A percentile compares a stretch with the other conserved stretches of the same genome.
These are phyloP conservation scores for Scutellaria barbata DNA, from an alignment of 257 asterid species.

Conservation along the genomic window DNA sequence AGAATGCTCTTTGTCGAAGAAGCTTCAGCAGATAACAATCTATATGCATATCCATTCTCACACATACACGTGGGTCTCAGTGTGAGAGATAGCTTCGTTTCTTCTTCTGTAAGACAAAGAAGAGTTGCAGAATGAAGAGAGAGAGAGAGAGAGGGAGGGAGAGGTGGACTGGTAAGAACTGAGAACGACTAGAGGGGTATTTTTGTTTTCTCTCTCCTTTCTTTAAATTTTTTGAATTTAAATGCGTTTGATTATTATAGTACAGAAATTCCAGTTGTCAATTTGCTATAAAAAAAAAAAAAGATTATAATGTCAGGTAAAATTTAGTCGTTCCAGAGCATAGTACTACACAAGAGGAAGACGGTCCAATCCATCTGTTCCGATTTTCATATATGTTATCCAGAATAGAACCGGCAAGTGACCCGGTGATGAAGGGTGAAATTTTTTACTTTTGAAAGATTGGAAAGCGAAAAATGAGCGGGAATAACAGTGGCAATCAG, in stretches of 20 bases:
- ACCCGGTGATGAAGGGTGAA: slow-evolving; percentile 27
- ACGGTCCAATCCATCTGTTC: not conserved
- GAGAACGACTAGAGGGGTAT: slow-evolving; percentile 41
- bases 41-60: slow-evolving; percentile 28
- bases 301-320: slow-evolving; percentile 27
- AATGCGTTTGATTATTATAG: slow-evolving; percentile 39
- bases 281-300: slow-evolving; percentile 14
- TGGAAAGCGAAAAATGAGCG: slow-evolving; percentile 48
- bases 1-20: slow-evolving; percentile 42
- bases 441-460: slow-evolving; percentile 41
- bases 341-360: not conserved
- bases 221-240: slow-evolving; percentile 39
- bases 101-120: slow-evolving; percentile 67
- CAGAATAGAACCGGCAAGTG: not conserved
- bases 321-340: slow-evolving; percentile 32
- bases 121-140: slow-evolving; percentile 49
- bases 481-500: slow-evolving; percentile 53
- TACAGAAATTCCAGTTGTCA: slow-evolving; percentile 35
- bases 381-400: not conserved
- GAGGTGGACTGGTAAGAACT: slow-evolving; percentile 40
- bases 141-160: slow-evolving; percentile 31
- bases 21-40: slow-evolving; percentile 38
- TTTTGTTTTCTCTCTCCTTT: slow-evolving; percentile 26
- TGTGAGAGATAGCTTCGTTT: slow-evolving; percentile 39
- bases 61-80: slow-evolving; percentile 39